Percentiles rank a stretch among this genome's conserved stretches.
These are phyloP conservation scores for Yamadazyma sp. DNA, from an alignment of 805 yeast species.

Conservation along the genomic window DNA sequence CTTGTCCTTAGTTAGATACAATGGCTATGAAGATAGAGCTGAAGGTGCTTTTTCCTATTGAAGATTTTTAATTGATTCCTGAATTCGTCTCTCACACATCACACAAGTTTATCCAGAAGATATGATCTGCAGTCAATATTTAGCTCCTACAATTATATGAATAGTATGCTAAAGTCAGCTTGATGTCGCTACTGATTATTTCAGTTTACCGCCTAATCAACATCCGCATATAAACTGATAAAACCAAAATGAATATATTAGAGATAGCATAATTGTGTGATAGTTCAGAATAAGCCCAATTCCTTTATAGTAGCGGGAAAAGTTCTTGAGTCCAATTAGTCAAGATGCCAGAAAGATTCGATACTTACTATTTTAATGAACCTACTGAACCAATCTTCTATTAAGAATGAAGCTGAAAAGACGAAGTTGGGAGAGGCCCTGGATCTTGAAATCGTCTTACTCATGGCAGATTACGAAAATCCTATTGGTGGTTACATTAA, in stretches of 20 bases:
- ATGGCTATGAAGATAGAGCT: constrained; percentile 29
- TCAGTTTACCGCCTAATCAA: no score
- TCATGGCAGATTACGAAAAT: constrained; percentile 33
- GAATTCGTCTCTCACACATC: constrained; percentile 34
- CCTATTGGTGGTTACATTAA: constrained; percentile 37
- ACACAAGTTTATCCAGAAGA: constrained; percentile 27
- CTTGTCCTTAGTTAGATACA: constrained; percentile 30
- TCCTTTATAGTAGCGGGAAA: no score
- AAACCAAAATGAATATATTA: no score
- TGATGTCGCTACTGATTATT: no score
- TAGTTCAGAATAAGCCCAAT: no score
- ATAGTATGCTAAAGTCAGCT: no score
- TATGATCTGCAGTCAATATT: constrained; percentile 37
- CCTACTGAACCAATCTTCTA: constrained; percentile 23
- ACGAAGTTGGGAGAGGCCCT: constrained; percentile 27
- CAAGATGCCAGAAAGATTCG: background rate
- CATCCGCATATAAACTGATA: no score
- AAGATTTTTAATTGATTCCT: constrained; percentile 37
- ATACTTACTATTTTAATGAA: constrained; percentile 24
- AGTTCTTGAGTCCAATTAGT: no score
- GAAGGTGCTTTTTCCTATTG: constrained; percentile 31
- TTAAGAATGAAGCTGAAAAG: constrained; percentile 27
- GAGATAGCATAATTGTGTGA: no score
- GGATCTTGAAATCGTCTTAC: constrained; percentile 36
- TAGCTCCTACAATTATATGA: constrained; percentile 33